phyloP scores from a whole-genome alignment of 2,329 filamentous ascomycete genomes.

The Fusarium secorum region DNA sequence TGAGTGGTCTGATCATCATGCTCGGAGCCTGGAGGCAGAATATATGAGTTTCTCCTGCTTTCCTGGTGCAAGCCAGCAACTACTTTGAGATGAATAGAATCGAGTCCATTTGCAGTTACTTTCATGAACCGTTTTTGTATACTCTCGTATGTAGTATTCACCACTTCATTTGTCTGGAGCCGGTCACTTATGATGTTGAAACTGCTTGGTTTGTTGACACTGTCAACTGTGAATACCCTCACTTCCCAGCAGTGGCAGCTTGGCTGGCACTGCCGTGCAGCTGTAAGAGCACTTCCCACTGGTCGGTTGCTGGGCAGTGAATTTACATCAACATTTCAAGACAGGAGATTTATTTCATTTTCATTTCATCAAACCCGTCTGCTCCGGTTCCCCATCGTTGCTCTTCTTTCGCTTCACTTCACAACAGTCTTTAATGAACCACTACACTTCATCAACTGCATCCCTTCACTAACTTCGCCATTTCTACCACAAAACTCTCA shows the following conservation, averaged over 20 bases:
- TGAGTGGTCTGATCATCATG: no score
- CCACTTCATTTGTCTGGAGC: not conserved
- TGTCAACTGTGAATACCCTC: conserved; percentile 23
- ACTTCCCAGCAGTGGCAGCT: conserved; percentile 7
- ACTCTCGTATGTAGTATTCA: not conserved
- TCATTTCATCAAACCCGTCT: not conserved
- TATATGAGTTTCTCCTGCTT: not conserved
- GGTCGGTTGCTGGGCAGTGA: not conserved
- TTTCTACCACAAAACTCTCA: not conserved
- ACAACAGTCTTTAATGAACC: not conserved
- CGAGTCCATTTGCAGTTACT: not conserved
- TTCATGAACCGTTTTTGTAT: not conserved
- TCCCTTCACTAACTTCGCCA: not conserved
- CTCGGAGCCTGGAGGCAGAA: not conserved
- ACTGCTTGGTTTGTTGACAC: not conserved
- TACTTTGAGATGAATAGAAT: no score
- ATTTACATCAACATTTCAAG: not conserved
- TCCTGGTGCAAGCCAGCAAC: not conserved
- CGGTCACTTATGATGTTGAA: not conserved
- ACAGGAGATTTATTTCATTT: not conserved
- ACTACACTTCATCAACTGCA: not conserved
- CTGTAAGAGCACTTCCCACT: not conserved
- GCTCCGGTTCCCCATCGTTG: not conserved
- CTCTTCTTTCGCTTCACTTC: not conserved
- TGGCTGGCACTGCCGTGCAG: conserved; percentile 10